Evolutionary conservation across 345 rosid species (phyloP).

Genomic region (Eucalyptus marginata): DNA sequence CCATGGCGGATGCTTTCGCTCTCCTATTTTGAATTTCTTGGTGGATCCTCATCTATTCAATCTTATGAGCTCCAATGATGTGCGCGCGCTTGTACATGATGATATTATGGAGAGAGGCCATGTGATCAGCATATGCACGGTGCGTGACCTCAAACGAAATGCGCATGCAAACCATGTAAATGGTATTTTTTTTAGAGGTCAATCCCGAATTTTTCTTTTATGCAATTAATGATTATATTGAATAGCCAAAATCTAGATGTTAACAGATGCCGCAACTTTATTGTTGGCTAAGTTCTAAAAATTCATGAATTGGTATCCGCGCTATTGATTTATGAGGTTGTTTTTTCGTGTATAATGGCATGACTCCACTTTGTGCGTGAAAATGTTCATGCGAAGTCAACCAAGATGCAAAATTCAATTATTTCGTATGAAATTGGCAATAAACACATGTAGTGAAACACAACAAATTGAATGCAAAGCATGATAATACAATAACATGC

Average conservation of each 20-base stretch:
- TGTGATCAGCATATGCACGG: background rate
- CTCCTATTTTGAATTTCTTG: too few relatives aligned
- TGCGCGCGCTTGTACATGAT: fast-evolving
- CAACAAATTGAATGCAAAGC: fast-evolving
- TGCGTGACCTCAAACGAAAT: background rate
- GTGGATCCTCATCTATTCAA: background rate
- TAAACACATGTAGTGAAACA: background rate
- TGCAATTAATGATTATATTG: background rate
- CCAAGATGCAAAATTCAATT: background rate
- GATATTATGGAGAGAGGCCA: background rate
- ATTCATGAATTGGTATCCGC: background rate
- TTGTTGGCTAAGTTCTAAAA: background rate
- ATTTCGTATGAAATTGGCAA: background rate
- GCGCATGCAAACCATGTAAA: background rate
- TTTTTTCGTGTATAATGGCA: background rate
- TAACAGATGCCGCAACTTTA: background rate
- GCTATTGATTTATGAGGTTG: background rate
- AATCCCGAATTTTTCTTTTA: too few relatives aligned
- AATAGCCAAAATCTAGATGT: background rate
- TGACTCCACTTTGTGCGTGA: background rate
- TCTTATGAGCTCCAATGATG: background rate
- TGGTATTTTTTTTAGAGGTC: background rate
- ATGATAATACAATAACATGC: background rate
- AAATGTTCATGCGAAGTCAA: background rate
- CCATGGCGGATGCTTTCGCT: too few relatives aligned